These are phyloP conservation scores for Ochetophila trinervis DNA, from an alignment of 306 rosid species.

Conservation along the genomic window DNA sequence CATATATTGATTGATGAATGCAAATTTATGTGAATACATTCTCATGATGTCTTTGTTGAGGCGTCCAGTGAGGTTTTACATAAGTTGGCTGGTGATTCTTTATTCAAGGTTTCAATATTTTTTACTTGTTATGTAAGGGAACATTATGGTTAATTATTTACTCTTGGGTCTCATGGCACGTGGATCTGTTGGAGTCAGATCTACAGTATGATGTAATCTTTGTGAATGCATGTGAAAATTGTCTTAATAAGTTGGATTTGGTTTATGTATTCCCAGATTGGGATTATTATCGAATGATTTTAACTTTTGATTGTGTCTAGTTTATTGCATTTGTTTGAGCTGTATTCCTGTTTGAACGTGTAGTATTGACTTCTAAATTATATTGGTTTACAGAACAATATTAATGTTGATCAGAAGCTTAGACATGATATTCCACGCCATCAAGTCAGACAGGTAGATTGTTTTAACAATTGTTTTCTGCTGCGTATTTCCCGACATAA, in stretches of 20 bases:
- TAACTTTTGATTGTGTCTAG: not conserved
- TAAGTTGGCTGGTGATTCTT: too few species aligned
- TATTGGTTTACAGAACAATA: slow-evolving; percentile 50
- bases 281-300: not conserved
- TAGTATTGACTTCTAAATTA: not conserved
- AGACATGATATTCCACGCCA: slow-evolving; percentile 84
- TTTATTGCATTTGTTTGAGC: not conserved
- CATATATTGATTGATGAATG: too few species aligned
- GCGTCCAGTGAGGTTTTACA: not conserved
- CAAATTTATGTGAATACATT: too few species aligned
- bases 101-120: too few species aligned
- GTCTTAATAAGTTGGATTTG: not conserved
- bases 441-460: slow-evolving; percentile 52
- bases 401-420: slow-evolving; percentile 51
- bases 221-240: not conserved
- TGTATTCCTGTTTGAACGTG: not conserved
- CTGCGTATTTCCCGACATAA: not conserved
- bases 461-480: not conserved
- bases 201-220: too few species aligned
- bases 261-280: not conserved
- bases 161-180: too few species aligned
- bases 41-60: not conserved
- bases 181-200: too few species aligned
- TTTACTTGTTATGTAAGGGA: too few species aligned
- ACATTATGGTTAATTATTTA: too few species aligned